phyloP scores from a whole-genome alignment of 2,329 filamentous ascomycete genomes.

The Colletotrichum aenigma region DNA sequence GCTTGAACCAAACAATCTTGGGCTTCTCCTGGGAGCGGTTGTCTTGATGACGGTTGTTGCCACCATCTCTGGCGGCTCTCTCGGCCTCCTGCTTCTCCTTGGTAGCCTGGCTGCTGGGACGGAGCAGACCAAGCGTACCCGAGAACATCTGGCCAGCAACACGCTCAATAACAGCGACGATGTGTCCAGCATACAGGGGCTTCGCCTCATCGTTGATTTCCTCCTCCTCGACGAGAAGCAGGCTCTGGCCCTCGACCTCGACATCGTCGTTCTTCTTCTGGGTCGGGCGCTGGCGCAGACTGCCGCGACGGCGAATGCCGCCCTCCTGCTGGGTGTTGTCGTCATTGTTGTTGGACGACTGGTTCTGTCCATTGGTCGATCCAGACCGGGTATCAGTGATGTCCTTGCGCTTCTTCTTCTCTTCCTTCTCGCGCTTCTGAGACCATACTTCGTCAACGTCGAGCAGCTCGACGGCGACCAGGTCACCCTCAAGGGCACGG shows the following conservation, averaged over 20 bases:
- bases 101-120: constrained; percentile 96
- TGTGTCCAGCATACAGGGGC: constrained; percentile 93
- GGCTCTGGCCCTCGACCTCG: constrained; percentile 95
- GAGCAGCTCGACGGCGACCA: constrained; percentile 93
- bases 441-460: constrained; percentile 99
- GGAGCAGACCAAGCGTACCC: constrained; percentile 89
- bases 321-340: constrained; percentile 74
- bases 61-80: constrained; percentile 86
- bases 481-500: constrained; percentile 91
- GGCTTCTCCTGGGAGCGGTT: constrained; percentile 92
- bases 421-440: constrained; percentile 98
- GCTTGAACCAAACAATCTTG: constrained; percentile 99
- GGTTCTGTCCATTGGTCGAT: constrained; percentile 74
- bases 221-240: constrained; percentile 96
- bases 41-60: constrained; percentile 72
- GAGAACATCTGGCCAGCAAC: constrained; percentile 99
- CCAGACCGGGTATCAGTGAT: constrained; percentile 88
- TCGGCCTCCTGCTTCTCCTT: constrained; percentile 99
- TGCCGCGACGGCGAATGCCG: constrained; percentile 89
- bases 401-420: constrained; percentile 99
- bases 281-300: constrained; percentile 92
- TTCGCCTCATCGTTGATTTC: constrained; percentile 99
- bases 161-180: constrained; percentile 96
- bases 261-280: constrained; percentile 99
- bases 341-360: constrained; percentile 65